phyloP scores from a whole-genome alignment of 2,329 filamentous ascomycete species.

The Neonectria faginata region DNA sequence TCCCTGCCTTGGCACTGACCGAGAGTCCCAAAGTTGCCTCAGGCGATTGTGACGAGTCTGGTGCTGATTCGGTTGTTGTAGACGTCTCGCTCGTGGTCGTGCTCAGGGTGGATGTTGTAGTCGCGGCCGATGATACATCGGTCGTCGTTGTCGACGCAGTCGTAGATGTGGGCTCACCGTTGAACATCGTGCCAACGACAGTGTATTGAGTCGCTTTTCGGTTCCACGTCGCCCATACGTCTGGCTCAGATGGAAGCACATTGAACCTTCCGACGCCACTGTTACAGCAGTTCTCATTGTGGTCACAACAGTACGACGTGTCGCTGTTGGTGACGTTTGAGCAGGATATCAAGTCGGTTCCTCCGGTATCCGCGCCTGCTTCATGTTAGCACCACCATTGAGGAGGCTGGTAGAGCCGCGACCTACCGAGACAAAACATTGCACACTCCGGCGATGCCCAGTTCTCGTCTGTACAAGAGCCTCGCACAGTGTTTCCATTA shows the following conservation, averaged over 20 bases:
- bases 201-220: conserved; percentile 30
- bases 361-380: conserved; percentile 36
- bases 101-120: conserved; percentile 3
- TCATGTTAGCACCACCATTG: conserved; percentile 4
- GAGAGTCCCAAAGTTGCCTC: conserved; percentile 6
- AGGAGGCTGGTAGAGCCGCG: neutral
- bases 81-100: conserved; percentile 12
- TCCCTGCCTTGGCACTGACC: conserved; percentile 23
- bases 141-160: conserved; percentile 9
- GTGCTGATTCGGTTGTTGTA: neutral
- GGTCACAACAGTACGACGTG: conserved; percentile 44
- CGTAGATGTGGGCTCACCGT: conserved; percentile 14
- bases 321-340: conserved; percentile 41
- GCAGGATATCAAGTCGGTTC: conserved; percentile 44
- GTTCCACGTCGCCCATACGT: conserved; percentile 39
- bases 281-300: conserved; percentile 39
- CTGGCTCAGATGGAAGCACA: conserved; percentile 38
- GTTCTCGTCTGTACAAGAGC: conserved; percentile 42
- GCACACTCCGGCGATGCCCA: conserved; percentile 38
- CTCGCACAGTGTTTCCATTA: conserved; percentile 39
- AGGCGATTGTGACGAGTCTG: neutral
- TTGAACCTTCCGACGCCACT: conserved; percentile 44
- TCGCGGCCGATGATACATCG: neutral
- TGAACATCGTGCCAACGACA: conserved; percentile 33
- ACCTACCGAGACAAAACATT: conserved; percentile 31